These are phyloP conservation scores for Bombardia bombarda DNA, from an alignment of 495 filamentous ascomycete genomes.

Conservation along the genomic window DNA sequence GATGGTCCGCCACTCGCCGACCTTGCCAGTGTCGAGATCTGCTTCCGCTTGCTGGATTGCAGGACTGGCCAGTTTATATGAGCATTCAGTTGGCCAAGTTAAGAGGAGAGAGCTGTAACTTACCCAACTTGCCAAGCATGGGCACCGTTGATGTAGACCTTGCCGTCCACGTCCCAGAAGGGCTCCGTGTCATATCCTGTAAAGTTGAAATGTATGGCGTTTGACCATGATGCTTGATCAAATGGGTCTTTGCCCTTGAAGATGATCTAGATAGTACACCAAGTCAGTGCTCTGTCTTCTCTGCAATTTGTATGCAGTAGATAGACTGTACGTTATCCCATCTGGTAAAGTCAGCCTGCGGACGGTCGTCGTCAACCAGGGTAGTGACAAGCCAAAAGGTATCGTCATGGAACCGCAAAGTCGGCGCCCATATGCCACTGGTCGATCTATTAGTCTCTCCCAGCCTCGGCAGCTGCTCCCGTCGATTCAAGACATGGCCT, in stretches of 20 bases:
- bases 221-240: slow-evolving; percentile 25
- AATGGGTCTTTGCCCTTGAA: slow-evolving; percentile 31
- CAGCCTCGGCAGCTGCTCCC: slow-evolving; percentile 31
- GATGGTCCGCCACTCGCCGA: slow-evolving; percentile 28
- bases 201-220: slow-evolving; percentile 33
- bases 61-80: slow-evolving; percentile 15
- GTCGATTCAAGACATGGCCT: slow-evolving; percentile 32
- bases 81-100: not conserved
- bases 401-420: slow-evolving; percentile 27
- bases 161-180: slow-evolving; percentile 45
- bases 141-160: slow-evolving; percentile 36
- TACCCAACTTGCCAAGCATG: slow-evolving; percentile 36
- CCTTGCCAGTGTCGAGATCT: slow-evolving; percentile 28
- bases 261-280: slow-evolving; percentile 20
- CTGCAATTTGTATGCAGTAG: not conserved
- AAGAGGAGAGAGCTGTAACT: slow-evolving; percentile 2
- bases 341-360: slow-evolving; percentile 23
- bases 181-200: slow-evolving; percentile 35
- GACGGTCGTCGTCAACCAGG: slow-evolving; percentile 32
- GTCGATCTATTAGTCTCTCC: slow-evolving; percentile 37
- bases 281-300: not conserved
- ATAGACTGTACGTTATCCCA: slow-evolving; percentile 30
- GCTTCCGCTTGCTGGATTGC: slow-evolving; percentile 30
- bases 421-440: slow-evolving; percentile 37
- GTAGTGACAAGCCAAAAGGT: slow-evolving; percentile 37